Percentiles rank a stretch among this genome's conserved stretches.
These are phyloP conservation scores for Boechera divaricarpa DNA, from an alignment of 345 rosid species.

Conservation along the genomic window DNA sequence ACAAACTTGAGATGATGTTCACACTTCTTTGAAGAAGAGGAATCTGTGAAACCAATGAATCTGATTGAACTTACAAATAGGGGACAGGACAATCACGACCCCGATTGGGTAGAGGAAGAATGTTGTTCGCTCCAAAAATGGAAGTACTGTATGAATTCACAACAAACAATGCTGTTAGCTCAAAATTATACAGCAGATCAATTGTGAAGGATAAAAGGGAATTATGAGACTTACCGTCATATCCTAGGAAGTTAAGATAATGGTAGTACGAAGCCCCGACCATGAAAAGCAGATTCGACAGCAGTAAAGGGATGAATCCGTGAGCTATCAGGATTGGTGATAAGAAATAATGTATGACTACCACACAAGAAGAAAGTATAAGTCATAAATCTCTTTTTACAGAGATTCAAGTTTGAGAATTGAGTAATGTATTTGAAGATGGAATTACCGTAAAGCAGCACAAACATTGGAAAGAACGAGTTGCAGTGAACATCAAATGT, in stretches of 20 bases:
- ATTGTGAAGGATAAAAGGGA: background rate
- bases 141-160: conserved; percentile 64
- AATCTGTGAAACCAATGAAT: conserved; percentile 6
- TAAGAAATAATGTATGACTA: conserved; percentile 91
- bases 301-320: conserved; percentile 82
- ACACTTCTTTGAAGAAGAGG: background rate
- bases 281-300: conserved; percentile 95
- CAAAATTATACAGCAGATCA: background rate
- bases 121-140: conserved; percentile 95
- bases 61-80: conserved; percentile 74
- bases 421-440: conserved; percentile 24
- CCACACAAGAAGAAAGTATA: conserved; percentile 43
- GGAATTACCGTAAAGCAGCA: conserved; percentile 82
- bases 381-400: conserved; percentile 14
- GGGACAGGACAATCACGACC: conserved; percentile 72
- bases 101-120: conserved; percentile 98
- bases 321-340: conserved; percentile 90
- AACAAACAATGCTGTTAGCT: conserved; percentile 14
- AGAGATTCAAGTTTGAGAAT: conserved; percentile 5
- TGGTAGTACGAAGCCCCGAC: conserved; percentile 92
- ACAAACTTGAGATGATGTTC: conserved; percentile 10
- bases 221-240: conserved; percentile 71
- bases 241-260: conserved; percentile 97
- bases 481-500: conserved; percentile 99
- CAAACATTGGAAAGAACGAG: conserved; percentile 98